Conservation (phyloP, 83 land plant species). For the Picea abies region DNA sequence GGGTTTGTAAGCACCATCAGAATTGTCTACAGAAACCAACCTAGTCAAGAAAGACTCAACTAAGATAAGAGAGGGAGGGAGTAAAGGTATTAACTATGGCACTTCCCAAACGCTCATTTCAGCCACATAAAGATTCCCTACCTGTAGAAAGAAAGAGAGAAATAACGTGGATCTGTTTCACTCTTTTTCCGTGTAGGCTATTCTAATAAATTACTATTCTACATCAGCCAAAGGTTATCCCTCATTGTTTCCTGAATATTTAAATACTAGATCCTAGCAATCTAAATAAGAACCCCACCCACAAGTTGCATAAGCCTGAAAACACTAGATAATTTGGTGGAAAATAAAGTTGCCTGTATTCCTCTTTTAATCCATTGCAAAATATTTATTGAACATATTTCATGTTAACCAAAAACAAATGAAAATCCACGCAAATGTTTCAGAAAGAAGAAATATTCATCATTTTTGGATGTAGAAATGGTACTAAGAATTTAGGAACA, state of each 20-base stretch:
- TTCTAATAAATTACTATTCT: neutral
- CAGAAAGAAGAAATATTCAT: neutral
- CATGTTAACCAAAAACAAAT: too few species aligned
- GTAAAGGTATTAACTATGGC: too few species aligned
- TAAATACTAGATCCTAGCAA: neutral
- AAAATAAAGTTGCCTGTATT: neutral
- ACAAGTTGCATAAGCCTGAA: neutral
- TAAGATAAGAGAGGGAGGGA: too few species aligned
- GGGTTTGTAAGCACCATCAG: too few species aligned
- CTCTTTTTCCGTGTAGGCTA: too few species aligned
- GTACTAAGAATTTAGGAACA: neutral
- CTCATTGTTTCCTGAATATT: neutral
- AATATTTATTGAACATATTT: too few species aligned
- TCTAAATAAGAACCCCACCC: neutral
- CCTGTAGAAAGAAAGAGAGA: too few species aligned
- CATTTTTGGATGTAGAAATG: neutral
- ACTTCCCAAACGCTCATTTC: too few species aligned
- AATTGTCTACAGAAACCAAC: too few species aligned
- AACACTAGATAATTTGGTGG: neutral
- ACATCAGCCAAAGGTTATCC: neutral
- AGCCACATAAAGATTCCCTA: too few species aligned
- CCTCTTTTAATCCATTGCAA: neutral
- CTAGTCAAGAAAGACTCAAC: too few species aligned
- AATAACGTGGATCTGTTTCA: too few species aligned
- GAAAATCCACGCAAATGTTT: neutral